phyloP scores from a whole-genome alignment of 139 green algal species.

The Pleodorina starrii region DNA sequence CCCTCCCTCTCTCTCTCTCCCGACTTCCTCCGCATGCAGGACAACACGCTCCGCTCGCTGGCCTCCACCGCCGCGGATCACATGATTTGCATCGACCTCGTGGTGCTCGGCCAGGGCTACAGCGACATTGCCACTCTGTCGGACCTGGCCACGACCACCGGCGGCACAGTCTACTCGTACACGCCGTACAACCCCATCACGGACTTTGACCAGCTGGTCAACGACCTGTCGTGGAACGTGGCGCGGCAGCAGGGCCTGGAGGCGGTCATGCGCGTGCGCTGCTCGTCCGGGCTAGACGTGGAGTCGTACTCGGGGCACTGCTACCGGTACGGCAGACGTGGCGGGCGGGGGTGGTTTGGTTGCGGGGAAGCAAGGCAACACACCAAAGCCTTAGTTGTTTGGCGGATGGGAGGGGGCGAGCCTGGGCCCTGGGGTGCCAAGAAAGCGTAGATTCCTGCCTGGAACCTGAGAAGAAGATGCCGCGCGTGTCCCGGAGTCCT shows the following conservation, averaged over 20 bases:
- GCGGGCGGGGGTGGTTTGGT: too few species aligned
- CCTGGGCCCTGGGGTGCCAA: too few species aligned
- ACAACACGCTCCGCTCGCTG: slow-evolving; percentile 76
- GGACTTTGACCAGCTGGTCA: slow-evolving; percentile 86
- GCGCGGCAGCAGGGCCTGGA: slow-evolving; percentile 74
- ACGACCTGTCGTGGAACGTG: slow-evolving; percentile 91
- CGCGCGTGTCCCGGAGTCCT: too few species aligned
- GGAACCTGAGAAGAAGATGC: too few species aligned
- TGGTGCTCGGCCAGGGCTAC: slow-evolving; percentile 77
- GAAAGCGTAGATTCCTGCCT: too few species aligned
- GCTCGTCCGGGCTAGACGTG: slow-evolving; percentile 79
- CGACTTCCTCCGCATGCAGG: slow-evolving; percentile 58
- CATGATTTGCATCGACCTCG: slow-evolving; percentile 86
- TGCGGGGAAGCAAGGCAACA: too few species aligned
- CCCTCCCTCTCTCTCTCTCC: too few species aligned
- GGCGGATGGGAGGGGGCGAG: too few species aligned
- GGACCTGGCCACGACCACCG: slow-evolving; percentile 73
- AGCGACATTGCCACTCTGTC: slow-evolving; percentile 82
- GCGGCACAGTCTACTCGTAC: slow-evolving; percentile 87
- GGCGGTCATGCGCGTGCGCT: slow-evolving; percentile 88
- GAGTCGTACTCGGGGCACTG: slow-evolving; percentile 74
- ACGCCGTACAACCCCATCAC: slow-evolving; percentile 72
- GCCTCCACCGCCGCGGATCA: slow-evolving; percentile 80
- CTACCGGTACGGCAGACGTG: slow-evolving; percentile 51
- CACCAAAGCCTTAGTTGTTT: too few species aligned